These are phyloP conservation scores for Ceratobasidium sp. DNA, from an alignment of 1,284 basidiomycete species.

Conservation along the genomic window DNA sequence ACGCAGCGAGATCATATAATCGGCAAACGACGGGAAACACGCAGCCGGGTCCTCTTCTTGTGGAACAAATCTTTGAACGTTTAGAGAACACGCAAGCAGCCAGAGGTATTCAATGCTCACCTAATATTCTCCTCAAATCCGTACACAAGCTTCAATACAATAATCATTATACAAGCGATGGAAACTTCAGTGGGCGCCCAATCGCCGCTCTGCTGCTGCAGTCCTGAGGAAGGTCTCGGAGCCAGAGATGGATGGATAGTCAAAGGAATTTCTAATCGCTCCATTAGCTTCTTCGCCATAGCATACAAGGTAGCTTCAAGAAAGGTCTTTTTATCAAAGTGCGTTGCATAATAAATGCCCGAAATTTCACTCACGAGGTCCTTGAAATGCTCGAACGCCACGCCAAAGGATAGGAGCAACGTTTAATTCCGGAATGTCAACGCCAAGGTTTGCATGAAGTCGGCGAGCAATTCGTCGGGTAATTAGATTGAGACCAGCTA, in stretches of 20 bases:
- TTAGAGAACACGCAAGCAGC: no score
- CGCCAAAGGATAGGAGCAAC: constrained; percentile 83
- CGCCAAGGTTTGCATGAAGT: constrained; percentile 63
- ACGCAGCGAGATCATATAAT: constrained; percentile 64
- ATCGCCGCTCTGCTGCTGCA: constrained; percentile 53
- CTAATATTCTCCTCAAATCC: constrained; percentile 55
- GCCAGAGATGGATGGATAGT: constrained; percentile 67
- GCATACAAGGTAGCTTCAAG: constrained; percentile 68
- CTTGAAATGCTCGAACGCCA: constrained; percentile 72
- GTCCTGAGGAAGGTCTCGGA: constrained; percentile 51
- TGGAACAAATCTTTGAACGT: constrained; percentile 20
- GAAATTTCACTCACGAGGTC: constrained; percentile 72
- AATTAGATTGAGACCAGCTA: constrained; percentile 67
- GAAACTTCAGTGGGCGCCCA: constrained; percentile 80
- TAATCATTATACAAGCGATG: constrained; percentile 70
- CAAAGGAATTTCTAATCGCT: constrained; percentile 68
- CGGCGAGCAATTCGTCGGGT: constrained; percentile 70
- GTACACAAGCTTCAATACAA: constrained; percentile 84
- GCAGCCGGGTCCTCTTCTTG: constrained; percentile 67
- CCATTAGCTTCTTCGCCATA: constrained; percentile 67
- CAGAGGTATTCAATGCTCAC: not conserved
- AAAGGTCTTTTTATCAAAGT: not conserved
- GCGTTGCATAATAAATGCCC: not conserved
- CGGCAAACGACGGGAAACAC: constrained; percentile 66
- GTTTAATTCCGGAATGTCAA: constrained; percentile 83